A percentile compares a stretch with the other conserved stretches of the same genome.
These are phyloP conservation scores for Neocucurbitaria cava DNA, from an alignment of 2,329 filamentous ascomycete genomes.

Conservation along the genomic window DNA sequence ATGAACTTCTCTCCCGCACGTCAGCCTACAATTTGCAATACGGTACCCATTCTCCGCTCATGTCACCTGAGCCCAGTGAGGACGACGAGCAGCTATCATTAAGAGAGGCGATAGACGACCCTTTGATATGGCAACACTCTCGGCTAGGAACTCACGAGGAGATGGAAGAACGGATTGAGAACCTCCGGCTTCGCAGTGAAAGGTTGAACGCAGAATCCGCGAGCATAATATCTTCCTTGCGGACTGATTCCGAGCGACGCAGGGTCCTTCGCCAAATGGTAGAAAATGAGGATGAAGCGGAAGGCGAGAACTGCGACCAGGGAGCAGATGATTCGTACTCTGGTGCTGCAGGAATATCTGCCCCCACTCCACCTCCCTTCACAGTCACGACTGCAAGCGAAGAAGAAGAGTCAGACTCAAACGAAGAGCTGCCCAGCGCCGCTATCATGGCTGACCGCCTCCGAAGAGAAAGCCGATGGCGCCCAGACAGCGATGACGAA, in stretches of 20 bases:
- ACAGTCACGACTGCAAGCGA: conserved; percentile 49
- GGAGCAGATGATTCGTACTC: conserved; percentile 28
- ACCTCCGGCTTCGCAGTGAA: conserved; percentile 29
- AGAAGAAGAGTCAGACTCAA: conserved; percentile 42
- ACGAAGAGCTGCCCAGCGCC: conserved; percentile 48
- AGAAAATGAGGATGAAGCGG: conserved; percentile 28
- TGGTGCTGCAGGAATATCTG: conserved; percentile 36
- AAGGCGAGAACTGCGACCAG: conserved; percentile 42
- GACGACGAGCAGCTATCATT: conserved; percentile 42
- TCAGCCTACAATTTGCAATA: conserved; percentile 77
- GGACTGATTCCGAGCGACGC: conserved; percentile 17
- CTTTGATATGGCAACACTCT: conserved; percentile 40
- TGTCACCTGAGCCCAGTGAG: conserved; percentile 35
- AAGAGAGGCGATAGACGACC: conserved; percentile 44
- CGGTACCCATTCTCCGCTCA: conserved; percentile 26
- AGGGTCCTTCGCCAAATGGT: conserved; percentile 21
- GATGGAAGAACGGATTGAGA: conserved; percentile 36
- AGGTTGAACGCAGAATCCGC: conserved; percentile 13
- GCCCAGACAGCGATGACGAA: conserved; percentile 46
- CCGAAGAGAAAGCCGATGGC: conserved; percentile 48
- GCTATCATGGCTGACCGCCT: conserved; percentile 50
- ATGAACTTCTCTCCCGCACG: conserved; percentile 76
- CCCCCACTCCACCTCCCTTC: conserved; percentile 50
- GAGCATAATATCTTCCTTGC: conserved; percentile 14
- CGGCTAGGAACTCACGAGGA: conserved; percentile 33